Conservation (phyloP, 108 stramenopile genomes). For the Conticribra weissflogii region DNA sequence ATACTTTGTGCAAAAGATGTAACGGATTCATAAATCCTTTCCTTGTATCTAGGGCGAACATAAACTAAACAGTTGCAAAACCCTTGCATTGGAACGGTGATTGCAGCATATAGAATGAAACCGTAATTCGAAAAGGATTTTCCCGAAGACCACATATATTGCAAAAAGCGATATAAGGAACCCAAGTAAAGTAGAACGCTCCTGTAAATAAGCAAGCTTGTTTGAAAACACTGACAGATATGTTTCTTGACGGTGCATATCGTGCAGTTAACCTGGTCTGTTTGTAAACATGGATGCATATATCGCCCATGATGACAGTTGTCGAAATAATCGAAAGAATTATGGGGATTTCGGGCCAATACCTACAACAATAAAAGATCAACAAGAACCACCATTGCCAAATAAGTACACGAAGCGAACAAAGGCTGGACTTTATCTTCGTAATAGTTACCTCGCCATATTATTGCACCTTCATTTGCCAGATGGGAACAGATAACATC, state of each 20-base stretch:
- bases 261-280: not conserved
- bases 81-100: slow-evolving; percentile 23
- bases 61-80: slow-evolving; percentile 20
- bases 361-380: too few species aligned
- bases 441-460: too few species aligned
- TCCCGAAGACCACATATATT: slow-evolving; percentile 24
- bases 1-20: too few species aligned
- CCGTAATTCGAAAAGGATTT: slow-evolving; percentile 15
- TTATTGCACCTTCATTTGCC: too few species aligned
- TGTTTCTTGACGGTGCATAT: slow-evolving; percentile 1
- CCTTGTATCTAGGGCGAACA: slow-evolving; percentile 3
- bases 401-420: too few species aligned
- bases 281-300: slow-evolving; percentile 8
- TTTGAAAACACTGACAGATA: slow-evolving; percentile 8
- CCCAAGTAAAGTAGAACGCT: slow-evolving; percentile 2
- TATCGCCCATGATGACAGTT: slow-evolving; percentile 16
- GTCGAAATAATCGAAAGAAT: slow-evolving; percentile 6
- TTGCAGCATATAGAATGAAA: slow-evolving; percentile 16
- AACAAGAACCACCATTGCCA: too few species aligned
- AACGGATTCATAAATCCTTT: too few species aligned
- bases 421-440: too few species aligned
- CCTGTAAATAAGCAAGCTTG: slow-evolving; percentile 7
- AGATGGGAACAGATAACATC: too few species aligned
- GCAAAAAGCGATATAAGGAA: slow-evolving; percentile 8
- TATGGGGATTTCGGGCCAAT: slow-evolving; percentile 24